Conservation (phyloP, 2,329 filamentous ascomycete genomes). For the Exophiala viscosa region DNA sequence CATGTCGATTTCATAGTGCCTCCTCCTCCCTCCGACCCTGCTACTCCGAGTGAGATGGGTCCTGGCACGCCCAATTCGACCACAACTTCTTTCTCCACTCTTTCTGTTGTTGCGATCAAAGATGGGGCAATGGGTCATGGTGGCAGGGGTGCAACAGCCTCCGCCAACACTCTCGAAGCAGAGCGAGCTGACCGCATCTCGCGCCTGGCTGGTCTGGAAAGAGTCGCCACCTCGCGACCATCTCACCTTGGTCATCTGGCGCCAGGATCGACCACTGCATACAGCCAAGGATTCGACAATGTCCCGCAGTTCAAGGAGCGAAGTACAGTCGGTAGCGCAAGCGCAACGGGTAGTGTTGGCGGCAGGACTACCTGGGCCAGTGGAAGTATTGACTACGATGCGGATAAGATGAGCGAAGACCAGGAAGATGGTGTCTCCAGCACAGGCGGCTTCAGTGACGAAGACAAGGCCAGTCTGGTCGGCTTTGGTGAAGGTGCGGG, state of each 20-base stretch:
- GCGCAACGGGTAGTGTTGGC: conserved; percentile 75
- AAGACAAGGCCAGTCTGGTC: conserved; percentile 77
- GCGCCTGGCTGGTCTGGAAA: conserved; percentile 84
- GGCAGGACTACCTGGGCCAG: conserved; percentile 65
- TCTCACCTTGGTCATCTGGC: conserved; percentile 35
- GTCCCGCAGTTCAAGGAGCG: conserved; percentile 70
- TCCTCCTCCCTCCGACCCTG: conserved; percentile 73
- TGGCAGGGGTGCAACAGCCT: conserved; percentile 56
- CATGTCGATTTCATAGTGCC: conserved; percentile 81
- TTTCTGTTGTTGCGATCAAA: conserved; percentile 93
- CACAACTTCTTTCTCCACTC: conserved; percentile 83
- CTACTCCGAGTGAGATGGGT: conserved; percentile 78
- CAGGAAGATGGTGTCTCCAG: conserved; percentile 59
- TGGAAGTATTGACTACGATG: conserved; percentile 57
- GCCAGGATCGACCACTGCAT: conserved; percentile 29
- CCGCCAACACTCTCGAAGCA: conserved; percentile 74
- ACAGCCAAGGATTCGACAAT: conserved; percentile 62
- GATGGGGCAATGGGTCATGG: conserved; percentile 81
- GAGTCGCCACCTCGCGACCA: conserved; percentile 71
- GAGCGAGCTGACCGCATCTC: conserved; percentile 94
- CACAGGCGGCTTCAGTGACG: conserved; percentile 78
- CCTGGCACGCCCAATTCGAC: conserved; percentile 94
- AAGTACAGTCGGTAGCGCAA: conserved; percentile 87
- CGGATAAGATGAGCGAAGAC: conserved; percentile 59
- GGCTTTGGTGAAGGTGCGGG: conserved; percentile 90